A percentile compares a stretch with the other conserved stretches of the same genome.
phyloP scores from a whole-genome alignment of 176 grass and related monocot genomes.

The Paspalum notatum region DNA sequence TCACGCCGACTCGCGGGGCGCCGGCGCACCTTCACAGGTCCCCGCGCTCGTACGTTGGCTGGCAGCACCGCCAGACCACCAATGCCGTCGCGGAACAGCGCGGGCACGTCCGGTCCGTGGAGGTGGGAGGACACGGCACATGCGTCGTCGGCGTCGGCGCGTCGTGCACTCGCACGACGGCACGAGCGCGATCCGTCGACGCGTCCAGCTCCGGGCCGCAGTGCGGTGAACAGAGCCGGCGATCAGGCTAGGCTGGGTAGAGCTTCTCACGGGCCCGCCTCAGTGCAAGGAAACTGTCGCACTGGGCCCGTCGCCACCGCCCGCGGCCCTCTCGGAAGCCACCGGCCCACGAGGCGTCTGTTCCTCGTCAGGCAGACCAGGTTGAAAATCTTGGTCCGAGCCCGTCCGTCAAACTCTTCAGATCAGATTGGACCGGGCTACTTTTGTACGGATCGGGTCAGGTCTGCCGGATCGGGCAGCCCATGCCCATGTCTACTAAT shows the following conservation, averaged over 20 bases:
- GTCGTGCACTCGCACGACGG: background rate
- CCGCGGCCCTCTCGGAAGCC: conserved; percentile 22
- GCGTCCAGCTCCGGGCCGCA: background rate
- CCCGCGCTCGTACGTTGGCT: background rate
- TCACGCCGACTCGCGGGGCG: background rate
- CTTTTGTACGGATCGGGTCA: no score
- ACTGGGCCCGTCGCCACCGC: background rate
- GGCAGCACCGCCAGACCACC: no score
- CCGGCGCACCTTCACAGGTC: background rate
- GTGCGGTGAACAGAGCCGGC: conserved; percentile 1
- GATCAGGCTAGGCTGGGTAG: no score
- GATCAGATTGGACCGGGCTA: no score
- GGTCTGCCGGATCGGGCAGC: no score
- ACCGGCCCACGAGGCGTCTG: conserved; percentile 40
- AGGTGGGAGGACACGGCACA: conserved; percentile 4
- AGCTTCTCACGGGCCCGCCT: background rate
- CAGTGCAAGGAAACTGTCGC: background rate
- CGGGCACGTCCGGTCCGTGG: background rate
- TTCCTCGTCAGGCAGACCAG: no score
- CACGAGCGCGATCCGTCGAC: no score
- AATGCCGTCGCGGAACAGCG: no score
- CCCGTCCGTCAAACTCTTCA: no score
- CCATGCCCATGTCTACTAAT: no score
- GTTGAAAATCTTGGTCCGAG: no score
- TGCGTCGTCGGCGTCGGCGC: conserved; percentile 7